A percentile compares a stretch with the other conserved stretches of the same genome.
Evolutionary conservation across 2,329 filamentous ascomycete species (phyloP).

Genomic region (Zymoseptoria tritici): DNA sequence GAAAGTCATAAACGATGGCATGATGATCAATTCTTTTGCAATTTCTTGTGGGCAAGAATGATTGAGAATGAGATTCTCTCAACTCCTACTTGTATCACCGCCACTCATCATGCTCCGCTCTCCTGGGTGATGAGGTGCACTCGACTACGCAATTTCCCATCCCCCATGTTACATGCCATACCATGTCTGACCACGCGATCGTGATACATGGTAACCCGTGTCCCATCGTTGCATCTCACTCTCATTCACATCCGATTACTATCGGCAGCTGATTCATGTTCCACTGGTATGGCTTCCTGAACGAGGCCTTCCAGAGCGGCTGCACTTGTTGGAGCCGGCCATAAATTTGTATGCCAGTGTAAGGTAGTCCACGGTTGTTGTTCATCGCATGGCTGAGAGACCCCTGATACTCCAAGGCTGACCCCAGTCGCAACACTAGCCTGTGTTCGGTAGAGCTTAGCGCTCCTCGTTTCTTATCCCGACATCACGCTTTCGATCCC

Average conservation of each 20-base stretch:
- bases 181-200: neutral
- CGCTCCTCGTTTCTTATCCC: neutral
- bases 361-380: too few species aligned
- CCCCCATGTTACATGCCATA: neutral
- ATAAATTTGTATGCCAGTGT: too few species aligned
- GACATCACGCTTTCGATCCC: neutral
- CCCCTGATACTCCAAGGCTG: too few species aligned
- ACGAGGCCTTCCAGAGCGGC: too few species aligned
- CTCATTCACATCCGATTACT: neutral
- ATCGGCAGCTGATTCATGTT: neutral
- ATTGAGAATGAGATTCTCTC: neutral
- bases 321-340: too few species aligned
- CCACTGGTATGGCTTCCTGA: too few species aligned
- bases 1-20: too few species aligned
- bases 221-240: neutral
- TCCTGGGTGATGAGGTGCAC: neutral
- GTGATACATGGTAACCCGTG: neutral
- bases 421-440: too few species aligned
- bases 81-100: neutral
- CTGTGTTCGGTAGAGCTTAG: too few species aligned
- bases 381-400: too few species aligned
- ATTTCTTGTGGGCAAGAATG: too few species aligned
- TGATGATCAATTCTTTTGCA: too few species aligned
- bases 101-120: neutral
- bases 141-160: neutral